Percentiles rank a stretch among this genome's conserved stretches.
These are phyloP conservation scores for Fraxinus sp. DNA, from an alignment of 305 asterid genomes.

Conservation along the genomic window DNA sequence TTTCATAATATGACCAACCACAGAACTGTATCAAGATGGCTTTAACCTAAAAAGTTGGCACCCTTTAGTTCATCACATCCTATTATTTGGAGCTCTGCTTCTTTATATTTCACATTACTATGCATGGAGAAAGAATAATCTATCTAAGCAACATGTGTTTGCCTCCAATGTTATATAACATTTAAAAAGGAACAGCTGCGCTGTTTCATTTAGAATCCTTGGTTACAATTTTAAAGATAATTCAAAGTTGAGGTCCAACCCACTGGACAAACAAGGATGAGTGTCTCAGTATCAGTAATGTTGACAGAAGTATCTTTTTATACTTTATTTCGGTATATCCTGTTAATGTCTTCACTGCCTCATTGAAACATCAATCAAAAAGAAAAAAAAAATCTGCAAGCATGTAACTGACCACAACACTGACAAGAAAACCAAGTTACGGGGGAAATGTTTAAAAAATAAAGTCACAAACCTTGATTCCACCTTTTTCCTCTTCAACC, in stretches of 20 bases:
- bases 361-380: constrained; percentile 11
- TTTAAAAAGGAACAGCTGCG: neutral
- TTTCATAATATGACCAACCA: neutral
- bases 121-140: neutral
- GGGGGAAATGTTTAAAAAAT: constrained; percentile 17
- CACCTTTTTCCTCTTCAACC: constrained; percentile 88
- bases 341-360: neutral
- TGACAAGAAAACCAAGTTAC: neutral
- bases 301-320: neutral
- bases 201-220: neutral
- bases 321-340: neutral
- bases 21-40: neutral
- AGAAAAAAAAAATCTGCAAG: neutral
- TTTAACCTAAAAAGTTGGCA: neutral
- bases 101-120: neutral
- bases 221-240: neutral
- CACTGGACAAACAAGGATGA: neutral
- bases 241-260: neutral
- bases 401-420: neutral
- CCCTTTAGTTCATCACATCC: neutral
- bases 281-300: neutral
- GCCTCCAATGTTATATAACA: neutral
- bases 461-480: constrained; percentile 67
- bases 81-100: constrained; percentile 2
- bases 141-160: neutral